These are phyloP conservation scores for Simmondsia chinensis DNA, from an alignment of 148 eudicot species.

Conservation along the genomic window DNA sequence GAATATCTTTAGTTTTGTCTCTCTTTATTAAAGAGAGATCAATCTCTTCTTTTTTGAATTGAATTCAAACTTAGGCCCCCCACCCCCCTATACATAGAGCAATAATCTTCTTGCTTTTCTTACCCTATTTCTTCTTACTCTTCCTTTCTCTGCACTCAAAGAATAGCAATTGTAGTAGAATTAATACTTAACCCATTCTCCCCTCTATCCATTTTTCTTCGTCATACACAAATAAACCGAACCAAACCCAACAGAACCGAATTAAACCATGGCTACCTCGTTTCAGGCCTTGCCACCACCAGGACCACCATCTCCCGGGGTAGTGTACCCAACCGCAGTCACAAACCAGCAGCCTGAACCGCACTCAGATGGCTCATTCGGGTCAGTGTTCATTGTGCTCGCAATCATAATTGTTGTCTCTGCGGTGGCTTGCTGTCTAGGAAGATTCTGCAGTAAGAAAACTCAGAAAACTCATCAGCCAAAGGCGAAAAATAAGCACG, in stretches of 20 bases:
- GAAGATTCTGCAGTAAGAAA: constrained; percentile 48
- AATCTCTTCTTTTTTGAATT: constrained; percentile 17
- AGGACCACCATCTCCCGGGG: constrained; percentile 34
- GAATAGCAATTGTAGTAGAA: too few species aligned
- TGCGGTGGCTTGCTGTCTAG: constrained; percentile 57
- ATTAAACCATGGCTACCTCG: constrained; percentile 16
- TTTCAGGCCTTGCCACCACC: constrained; percentile 18
- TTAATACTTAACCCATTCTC: too few species aligned
- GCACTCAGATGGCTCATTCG: constrained; percentile 59
- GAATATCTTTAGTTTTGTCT: constrained; percentile 16
- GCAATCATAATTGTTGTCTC: constrained; percentile 58
- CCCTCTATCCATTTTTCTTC: neutral
- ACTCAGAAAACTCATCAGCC: constrained; percentile 14
- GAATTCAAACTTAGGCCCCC: constrained; percentile 8
- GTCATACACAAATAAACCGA: neutral
- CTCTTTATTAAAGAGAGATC: constrained; percentile 18
- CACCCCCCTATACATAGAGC: constrained; percentile 9
- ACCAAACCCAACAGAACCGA: neutral
- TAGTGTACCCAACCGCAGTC: constrained; percentile 34
- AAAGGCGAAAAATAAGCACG: constrained; percentile 19
- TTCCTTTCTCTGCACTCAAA: constrained; percentile 4
- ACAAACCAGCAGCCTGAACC: constrained; percentile 9
- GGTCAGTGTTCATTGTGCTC: constrained; percentile 64
- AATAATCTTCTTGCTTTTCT: constrained; percentile 12
- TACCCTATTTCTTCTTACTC: too few species aligned